Base-by-base conservation (phyloP, 2,329 filamentous ascomycete genomes). In the Waltergamsia citrina region DNA sequence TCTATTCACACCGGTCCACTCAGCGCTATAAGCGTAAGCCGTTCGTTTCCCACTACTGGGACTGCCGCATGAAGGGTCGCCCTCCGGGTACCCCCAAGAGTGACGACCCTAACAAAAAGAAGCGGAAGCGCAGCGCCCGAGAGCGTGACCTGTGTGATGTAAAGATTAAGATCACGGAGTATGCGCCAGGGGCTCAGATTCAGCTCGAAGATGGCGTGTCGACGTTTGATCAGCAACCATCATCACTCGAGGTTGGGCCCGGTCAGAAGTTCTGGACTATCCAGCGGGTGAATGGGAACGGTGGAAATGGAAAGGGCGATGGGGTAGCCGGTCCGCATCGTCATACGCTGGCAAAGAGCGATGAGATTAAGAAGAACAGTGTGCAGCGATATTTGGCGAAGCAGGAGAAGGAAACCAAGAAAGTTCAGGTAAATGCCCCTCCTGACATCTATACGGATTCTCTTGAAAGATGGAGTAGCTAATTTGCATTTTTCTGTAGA, bases 121-220 rank as follows among this genome's bases (percentile, higher is more conserved):
- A 86, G 56, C 71, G 84, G 24, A 87, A 85, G 57, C 76, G 84
- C 18, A 76, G 71, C 23, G 79, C 79, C n/a, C 68, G 84, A 27
- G 77, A 84, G 53, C 69, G 81, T 10, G 81, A 87, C 57, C 66
- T 87, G n/a, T 90, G 84, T 52, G 82, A 88, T 53, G 83, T 88
- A 42, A 88, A 88, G 59, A 86, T 88, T 53, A 88, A 87, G 54
- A 85, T 88, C 39, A 86, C 81, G 3, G 83, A 88, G 54, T 85
- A 84, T 57, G 80, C 81, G 35, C 72, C 79, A 8, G 72, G 69
- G 52, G 55, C 61, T 2, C 53, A 58, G 14, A 48, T 62, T 27
- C 52, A 54, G 29, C 44, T 45, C n/a, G 48, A 50, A 14, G 37
- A 44, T 19, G 41, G 39, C 16, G 35, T 26, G n/a, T 22, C 15